Base-by-base conservation (phyloP, 345 rosid species). In the Heritiera fomes region DNA sequence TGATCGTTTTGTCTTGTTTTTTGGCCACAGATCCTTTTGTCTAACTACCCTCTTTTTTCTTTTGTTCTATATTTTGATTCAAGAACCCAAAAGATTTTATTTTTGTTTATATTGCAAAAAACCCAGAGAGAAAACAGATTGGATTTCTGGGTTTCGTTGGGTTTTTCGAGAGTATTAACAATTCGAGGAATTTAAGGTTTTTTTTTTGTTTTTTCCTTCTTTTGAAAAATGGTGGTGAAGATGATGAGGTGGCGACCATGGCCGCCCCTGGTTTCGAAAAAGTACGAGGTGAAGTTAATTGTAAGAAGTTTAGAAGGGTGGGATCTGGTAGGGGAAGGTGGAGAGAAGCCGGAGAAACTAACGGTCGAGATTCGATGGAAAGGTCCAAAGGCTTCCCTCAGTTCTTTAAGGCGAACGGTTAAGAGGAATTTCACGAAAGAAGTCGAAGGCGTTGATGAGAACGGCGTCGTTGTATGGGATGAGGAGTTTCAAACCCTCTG, bases 241-340 rank as follows among this genome's bases (percentile, higher is more conserved):
- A 96, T 94, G 99, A 96, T 96, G 95, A 89, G 89, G 86, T 92
- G 99, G 97, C 89, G 98, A 77, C 98, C 97, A 23, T 90, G 97
- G 95, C 97, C 97, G 77, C 95, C 98, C 2, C 84, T 87, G 80
- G 88, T 86, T 23, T 83, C 95, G 81, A 89, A 79, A 82, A 92
- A 93, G 81, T 93, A 90, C 83, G 95, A 90, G 88, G 98, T 91
- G 74, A 89, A 82, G 79, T 75, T 94, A 59, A 81, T 82, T 6
- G 91, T 96, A 30, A 77, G 81, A 85, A 85, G 89, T 85, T 76
- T 96, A 81, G 97, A 96, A 74, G 97, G 97, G n/a, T 91, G 88
- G 88, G 97, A 89, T 88, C 96, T 81, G 88, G 87, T 71, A 73
- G 81, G 80, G 86, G 93, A 84, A 69, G 85, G 73, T 56, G 71